phyloP scores from a whole-genome alignment of 257 asterid genomes.

The Solanum boliviense region DNA sequence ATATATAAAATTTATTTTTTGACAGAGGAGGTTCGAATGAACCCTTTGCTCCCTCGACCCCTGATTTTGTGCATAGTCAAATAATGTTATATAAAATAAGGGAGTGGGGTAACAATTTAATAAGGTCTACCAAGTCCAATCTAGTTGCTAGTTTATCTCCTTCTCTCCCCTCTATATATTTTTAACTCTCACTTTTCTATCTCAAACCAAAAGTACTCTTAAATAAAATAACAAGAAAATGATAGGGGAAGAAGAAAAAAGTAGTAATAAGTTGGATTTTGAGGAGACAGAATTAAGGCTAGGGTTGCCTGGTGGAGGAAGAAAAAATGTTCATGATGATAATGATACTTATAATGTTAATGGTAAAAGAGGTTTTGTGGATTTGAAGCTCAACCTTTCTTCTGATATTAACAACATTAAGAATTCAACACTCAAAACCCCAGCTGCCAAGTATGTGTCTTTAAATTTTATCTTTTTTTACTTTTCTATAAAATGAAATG shows the following conservation, averaged over 20 bases:
- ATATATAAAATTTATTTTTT: background rate
- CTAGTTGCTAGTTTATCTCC: background rate
- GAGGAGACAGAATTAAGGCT: conserved; percentile 22
- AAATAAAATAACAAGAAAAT: background rate
- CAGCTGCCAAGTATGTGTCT: background rate
- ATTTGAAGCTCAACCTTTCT: conserved; percentile 14
- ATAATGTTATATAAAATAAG: background rate
- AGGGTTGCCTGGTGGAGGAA: conserved; percentile 13
- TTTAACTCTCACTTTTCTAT: background rate
- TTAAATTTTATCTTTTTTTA: background rate
- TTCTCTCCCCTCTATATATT: background rate
- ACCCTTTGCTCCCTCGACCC: background rate
- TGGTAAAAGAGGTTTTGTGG: conserved; percentile 16
- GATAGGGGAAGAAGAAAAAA: background rate
- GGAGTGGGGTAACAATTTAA: background rate
- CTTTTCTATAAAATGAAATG: background rate
- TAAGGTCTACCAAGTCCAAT: background rate
- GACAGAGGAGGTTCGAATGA: rapidly evolving
- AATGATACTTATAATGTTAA: background rate
- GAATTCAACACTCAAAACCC: background rate
- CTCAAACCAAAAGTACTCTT: background rate
- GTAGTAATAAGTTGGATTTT: conserved; percentile 1
- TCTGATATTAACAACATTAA: background rate
- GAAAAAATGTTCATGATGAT: background rate
- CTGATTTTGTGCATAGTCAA: background rate